Evolutionary conservation across 495 filamentous ascomycete species (phyloP).

Genomic region (Tirmania nivea): DNA sequence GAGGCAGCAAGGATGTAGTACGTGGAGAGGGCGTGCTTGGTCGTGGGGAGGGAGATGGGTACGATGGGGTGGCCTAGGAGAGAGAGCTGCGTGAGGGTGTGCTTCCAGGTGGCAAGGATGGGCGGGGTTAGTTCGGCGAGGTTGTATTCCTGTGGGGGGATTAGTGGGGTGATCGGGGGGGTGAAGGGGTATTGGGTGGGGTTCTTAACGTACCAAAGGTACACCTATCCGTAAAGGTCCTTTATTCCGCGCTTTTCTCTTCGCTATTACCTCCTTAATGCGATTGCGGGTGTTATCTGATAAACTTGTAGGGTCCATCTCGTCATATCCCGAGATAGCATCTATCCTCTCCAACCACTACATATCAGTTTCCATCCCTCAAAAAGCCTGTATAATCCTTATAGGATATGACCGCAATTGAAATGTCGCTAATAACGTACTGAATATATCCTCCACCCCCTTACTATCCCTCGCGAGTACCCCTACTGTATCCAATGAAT

Average conservation of each 20-base stretch:
- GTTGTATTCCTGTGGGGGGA: conserved; percentile 47
- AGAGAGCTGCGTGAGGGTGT: conserved; percentile 34
- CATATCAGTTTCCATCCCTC: neutral
- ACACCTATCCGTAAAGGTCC: conserved; percentile 10
- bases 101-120: conserved; percentile 47
- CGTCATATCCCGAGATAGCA: conserved; percentile 38
- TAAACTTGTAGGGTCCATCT: conserved; percentile 57
- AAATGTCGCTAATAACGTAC: no score
- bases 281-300: conserved; percentile 26
- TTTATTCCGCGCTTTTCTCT: neutral
- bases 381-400: neutral
- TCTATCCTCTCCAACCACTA: conserved; percentile 11
- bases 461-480: conserved; percentile 37
- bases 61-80: conserved; percentile 44
- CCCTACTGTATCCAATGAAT: conserved; percentile 86
- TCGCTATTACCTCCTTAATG: conserved; percentile 2
- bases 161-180: conserved; percentile 22
- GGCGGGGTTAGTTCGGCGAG: conserved; percentile 49
- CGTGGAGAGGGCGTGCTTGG: conserved; percentile 62
- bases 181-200: neutral
- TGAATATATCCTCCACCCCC: conserved; percentile 32
- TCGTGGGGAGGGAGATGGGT: conserved; percentile 63
- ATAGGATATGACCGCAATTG: no score
- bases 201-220: neutral
- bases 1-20: conserved; percentile 93